Base-by-base conservation (phyloP, 2,329 filamentous ascomycete species). In the Neofusicoccum cordaticola region DNA sequence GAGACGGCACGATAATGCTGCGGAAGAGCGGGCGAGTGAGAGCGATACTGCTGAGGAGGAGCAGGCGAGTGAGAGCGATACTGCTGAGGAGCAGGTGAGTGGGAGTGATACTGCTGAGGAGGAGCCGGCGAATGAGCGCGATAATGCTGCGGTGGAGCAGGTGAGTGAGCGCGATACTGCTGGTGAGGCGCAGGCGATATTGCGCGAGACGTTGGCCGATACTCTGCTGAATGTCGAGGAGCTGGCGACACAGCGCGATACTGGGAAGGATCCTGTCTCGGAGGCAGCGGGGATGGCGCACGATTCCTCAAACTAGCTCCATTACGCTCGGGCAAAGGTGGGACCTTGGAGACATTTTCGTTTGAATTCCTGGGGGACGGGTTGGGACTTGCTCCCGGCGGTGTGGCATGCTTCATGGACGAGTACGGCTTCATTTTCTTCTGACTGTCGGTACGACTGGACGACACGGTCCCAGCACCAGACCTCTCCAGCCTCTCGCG, bases 331-430 rank as follows among this genome's bases (percentile, higher is more conserved):
- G 61, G 61, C 11, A 53, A 22, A 27, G 61, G 61, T 19, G 61
- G 51, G 11, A 63, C 50, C n/a, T 27, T 53, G 27, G 48, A 35
- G 31, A 63, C 48, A 22, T 37, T 63, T 13, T 63, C 60, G 48
- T 39, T 62, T 5, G 53, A 61, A 34, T 44, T 51, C 51, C 63
- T 42, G n/a, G 63, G 63, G 8, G 62, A 71, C 1, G 74, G 72
- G 9, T 71, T 73, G 1, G 73, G 70, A 34, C 68, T 72, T 19
- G 75, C 72, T n/a, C 72, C 62, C 7, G 63, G 58, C 39, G 64
- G 41, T n/a, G 48, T 50, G 27, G 79, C 77, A 51, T 79, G 74
- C 75, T 83, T 83, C 82, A 84, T 84, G 52, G 81, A 82, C 56
- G 81, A 81, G 66, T 80, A 83, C 17, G 81, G 81, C 65, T 77